Evolutionary conservation across 2,329 filamentous ascomycete species (phyloP), one percentile per base, ranked within the genome.

Genomic region (Alternaria rosae): DNA sequence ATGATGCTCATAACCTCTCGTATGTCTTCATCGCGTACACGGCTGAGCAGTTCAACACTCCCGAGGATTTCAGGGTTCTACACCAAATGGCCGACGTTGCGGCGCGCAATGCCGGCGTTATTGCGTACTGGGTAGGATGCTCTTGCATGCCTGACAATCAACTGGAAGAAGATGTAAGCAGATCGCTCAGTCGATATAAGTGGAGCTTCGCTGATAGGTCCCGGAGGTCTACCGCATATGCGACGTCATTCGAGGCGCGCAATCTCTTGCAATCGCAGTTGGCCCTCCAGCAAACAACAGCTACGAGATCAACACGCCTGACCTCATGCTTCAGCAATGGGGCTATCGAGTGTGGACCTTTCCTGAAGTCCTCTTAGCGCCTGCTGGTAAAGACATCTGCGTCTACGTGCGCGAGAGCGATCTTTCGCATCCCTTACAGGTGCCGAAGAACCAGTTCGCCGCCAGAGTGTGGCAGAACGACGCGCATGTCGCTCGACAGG

Each of bases 301-400:
- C n/a, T 51, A 57, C 17, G 69, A 51, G 23, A 74, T 64, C 54
- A 74, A 17, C 32, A 74, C 71, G 6, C 60, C 73, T 12, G 55
- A 70, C 42, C 62, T 76, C 26, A 73, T 78, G 73, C 70, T 84
- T 12, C 71, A 76, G 8, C 72, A 82, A 67, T 85, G 78, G 83
- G 84, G 81, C 17, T 78, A 70, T 10, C 78, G 80, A 5, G 73
- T 85, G 20, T 83, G 83, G 78, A 85, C 83, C 0, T 76, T 85
- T 28, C 81, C 84, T 2, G 82, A 83, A 62, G 72, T 81, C 2
- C 70, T 83, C 0, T 68, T 82, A 2, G 70, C 75, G 21, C 76
- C 78, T 6, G 66, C 65, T 3, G 66, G 70, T 0, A 66, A 70
- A 25, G 60, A 68, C 2, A 78, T 81, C 44, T 60, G 65, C 6